phyloP scores from a whole-genome alignment of 371 early-diverging fungal genomes.

The Mucor velutinosus region DNA sequence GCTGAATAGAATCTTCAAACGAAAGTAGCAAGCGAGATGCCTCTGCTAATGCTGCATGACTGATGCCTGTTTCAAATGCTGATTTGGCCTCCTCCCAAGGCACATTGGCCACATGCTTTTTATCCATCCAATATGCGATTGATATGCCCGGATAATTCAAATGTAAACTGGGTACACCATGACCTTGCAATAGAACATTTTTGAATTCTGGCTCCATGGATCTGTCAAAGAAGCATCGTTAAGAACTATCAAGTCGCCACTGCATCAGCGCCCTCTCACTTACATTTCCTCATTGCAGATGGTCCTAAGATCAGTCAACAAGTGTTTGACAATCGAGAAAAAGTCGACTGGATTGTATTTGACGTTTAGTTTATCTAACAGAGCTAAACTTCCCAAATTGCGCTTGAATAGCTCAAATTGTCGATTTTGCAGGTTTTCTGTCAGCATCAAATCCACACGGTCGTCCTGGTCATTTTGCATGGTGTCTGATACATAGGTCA shows the following conservation, averaged over 20 bases:
- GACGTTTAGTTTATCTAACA: conserved; percentile 54
- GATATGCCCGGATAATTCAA: conserved; percentile 57
- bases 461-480: conserved; percentile 55
- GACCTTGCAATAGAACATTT: conserved; percentile 53
- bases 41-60: conserved; percentile 12
- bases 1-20: conserved; percentile 39
- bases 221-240: not conserved
- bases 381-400: conserved; percentile 56
- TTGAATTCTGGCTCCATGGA: conserved; percentile 27
- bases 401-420: conserved; percentile 48
- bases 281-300: conserved; percentile 50
- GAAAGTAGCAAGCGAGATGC: conserved; percentile 33
- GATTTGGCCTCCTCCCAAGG: conserved; percentile 45
- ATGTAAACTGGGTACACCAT: conserved; percentile 57
- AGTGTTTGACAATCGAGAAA: conserved; percentile 49
- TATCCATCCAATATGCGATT: conserved; percentile 58
- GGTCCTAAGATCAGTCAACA: conserved; percentile 43
- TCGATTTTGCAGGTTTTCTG: conserved; percentile 48
- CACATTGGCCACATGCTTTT: conserved; percentile 26
- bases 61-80: conserved; percentile 13
- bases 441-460: conserved; percentile 55
- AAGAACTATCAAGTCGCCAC: not conserved
- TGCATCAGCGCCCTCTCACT: not conserved
- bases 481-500: conserved; percentile 59
- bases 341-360: conserved; percentile 55